Evolutionary conservation across 148 eudicot genomes (phyloP).

Genomic region (Cornus suecica): DNA sequence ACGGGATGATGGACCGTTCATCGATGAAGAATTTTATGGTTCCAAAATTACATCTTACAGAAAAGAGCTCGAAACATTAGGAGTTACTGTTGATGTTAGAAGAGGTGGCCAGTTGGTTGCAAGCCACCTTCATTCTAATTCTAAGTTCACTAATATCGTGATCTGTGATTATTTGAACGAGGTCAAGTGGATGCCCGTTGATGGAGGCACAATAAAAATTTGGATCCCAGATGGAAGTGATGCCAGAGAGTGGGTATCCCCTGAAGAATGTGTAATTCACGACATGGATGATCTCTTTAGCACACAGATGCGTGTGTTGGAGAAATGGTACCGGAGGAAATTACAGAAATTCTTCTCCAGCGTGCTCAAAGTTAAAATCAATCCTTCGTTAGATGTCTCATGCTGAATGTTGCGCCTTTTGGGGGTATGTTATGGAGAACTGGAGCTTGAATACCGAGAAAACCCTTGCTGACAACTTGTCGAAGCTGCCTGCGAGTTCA

Average conservation of each 20-base stretch:
- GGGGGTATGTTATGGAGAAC: conserved; percentile 35
- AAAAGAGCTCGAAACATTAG: conserved; percentile 42
- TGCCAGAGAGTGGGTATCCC: conserved; percentile 45
- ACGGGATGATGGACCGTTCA: conserved; percentile 53
- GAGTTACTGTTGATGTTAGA: conserved; percentile 33
- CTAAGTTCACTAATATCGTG: conserved; percentile 27
- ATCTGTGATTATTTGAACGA: conserved; percentile 36
- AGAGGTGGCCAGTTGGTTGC: conserved; percentile 39
- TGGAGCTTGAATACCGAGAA: conserved; percentile 26
- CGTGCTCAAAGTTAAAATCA: conserved; percentile 35
- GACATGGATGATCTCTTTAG: conserved; percentile 46
- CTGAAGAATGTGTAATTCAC: conserved; percentile 52
- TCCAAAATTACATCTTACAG: conserved; percentile 25
- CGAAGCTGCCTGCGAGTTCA: conserved; percentile 49
- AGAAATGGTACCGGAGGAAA: conserved; percentile 32
- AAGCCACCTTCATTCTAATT: conserved; percentile 28
- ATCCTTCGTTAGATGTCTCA: conserved; percentile 39
- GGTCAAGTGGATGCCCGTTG: conserved; percentile 36
- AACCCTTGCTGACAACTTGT: conserved; percentile 21
- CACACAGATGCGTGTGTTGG: conserved; percentile 36
- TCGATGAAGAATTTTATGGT: conserved; percentile 61
- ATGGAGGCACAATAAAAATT: conserved; percentile 15
- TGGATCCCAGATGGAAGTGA: conserved; percentile 47
- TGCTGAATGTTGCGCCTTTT: conserved; percentile 48
- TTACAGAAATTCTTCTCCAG: conserved; percentile 39